Percentiles rank a stretch among this genome's conserved stretches.
phyloP scores from a whole-genome alignment of 2,329 filamentous ascomycete genomes.

The Penicillium sp. region DNA sequence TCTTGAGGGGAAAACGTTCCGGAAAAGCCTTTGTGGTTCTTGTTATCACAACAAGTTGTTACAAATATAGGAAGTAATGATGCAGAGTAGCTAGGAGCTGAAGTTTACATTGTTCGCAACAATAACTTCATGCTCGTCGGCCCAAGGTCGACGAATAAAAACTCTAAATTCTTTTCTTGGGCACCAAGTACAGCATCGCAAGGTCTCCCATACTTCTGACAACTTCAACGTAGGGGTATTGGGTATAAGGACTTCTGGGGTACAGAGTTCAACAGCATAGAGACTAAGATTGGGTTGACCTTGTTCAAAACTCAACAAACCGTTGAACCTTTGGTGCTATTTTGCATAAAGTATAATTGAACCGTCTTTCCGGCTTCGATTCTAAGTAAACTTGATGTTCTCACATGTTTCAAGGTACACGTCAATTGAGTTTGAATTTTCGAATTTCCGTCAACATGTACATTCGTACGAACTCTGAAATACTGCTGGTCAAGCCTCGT shows the following conservation, averaged over 20 bases:
- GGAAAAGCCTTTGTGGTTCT: no score
- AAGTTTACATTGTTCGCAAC: no score
- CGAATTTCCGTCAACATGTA: no score
- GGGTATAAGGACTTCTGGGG: background rate
- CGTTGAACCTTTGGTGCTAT: background rate
- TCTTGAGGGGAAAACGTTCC: no score
- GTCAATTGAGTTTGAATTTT: background rate
- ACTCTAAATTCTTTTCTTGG: no score
- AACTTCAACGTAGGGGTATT: background rate
- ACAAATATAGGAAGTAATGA: no score
- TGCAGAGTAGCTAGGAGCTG: no score
- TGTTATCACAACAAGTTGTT: no score
- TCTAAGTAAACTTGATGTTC: background rate
- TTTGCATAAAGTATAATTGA: constrained; percentile 1
- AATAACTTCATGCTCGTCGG: no score
- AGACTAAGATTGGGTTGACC: background rate
- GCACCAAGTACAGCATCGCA: background rate
- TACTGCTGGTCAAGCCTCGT: no score
- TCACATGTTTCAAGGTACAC: background rate
- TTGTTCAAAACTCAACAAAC: constrained; percentile 1
- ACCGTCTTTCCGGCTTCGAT: background rate
- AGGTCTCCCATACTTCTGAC: background rate
- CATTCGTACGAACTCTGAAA: no score
- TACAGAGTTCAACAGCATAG: background rate
- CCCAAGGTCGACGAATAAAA: no score